phyloP scores from a whole-genome alignment of 2,329 filamentous ascomycete species.

The Colletotrichum truncatum region DNA sequence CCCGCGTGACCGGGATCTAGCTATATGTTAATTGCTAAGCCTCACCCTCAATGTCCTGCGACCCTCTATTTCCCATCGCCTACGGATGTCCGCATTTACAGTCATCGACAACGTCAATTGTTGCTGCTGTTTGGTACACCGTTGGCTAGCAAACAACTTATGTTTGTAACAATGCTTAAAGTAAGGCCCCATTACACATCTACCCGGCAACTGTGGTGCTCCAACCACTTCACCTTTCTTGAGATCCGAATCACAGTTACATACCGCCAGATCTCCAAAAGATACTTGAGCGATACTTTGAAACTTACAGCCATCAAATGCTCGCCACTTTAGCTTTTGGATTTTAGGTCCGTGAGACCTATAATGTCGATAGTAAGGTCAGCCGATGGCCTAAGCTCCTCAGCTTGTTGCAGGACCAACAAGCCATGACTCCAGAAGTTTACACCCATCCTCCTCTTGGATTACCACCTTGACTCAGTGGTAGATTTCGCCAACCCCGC shows the following conservation, averaged over 20 bases:
- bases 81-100: conserved; percentile 14
- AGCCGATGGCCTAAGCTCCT: conserved; percentile 8
- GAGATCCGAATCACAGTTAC: not conserved
- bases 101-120: not conserved
- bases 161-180: not conserved
- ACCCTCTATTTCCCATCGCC: not conserved
- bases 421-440: not conserved
- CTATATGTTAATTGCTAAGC: conserved; percentile 8
- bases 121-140: not conserved
- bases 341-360: conserved; percentile 19
- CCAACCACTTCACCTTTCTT: not conserved
- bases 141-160: not conserved
- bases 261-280: not conserved
- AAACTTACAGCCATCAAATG: conserved; percentile 4
- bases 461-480: conserved; percentile 3
- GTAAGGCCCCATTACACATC: not conserved
- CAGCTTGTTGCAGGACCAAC: not conserved
- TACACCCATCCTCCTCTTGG: not conserved
- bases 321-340: conserved; percentile 25
- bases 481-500: not conserved
- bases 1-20: not conserved
- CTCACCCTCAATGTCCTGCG: conserved; percentile 1
- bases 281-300: not conserved
- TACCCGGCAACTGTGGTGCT: not conserved
- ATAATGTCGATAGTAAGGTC: conserved; percentile 3